Conservation (phyloP, 805 yeast species). For the Candida boidinii region DNA sequence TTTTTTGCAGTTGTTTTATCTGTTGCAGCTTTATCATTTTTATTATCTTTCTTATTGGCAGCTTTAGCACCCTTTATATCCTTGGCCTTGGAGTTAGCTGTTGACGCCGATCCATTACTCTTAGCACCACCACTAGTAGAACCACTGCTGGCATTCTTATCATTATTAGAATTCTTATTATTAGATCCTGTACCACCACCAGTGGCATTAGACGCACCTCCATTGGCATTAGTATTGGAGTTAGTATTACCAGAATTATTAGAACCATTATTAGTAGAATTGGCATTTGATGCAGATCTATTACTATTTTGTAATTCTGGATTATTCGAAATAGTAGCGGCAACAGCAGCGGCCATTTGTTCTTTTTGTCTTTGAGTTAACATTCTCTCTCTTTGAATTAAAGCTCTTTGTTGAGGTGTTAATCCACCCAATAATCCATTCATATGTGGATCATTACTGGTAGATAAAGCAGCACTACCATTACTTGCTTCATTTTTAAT, state of each 20-base stretch:
- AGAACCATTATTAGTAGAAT: neutral
- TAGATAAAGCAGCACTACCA: slow-evolving; percentile 1
- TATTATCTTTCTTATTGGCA: too few relatives aligned
- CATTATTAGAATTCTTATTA: too few relatives aligned
- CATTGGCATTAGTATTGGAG: neutral
- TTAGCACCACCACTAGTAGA: too few relatives aligned
- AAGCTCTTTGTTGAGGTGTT: slow-evolving; percentile 20
- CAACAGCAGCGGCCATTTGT: slow-evolving; percentile 24
- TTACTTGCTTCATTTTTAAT: slow-evolving; percentile 31
- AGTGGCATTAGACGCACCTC: too few relatives aligned
- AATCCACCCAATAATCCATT: slow-evolving; percentile 19
- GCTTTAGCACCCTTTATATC: too few relatives aligned
- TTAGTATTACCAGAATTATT: neutral
- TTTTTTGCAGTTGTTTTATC: too few relatives aligned
- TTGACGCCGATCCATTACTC: too few relatives aligned
- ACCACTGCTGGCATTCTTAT: too few relatives aligned
- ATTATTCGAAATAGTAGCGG: slow-evolving; percentile 10
- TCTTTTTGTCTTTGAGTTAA: slow-evolving; percentile 22
- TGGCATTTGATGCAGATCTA: slow-evolving; percentile 1
- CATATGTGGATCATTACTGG: slow-evolving; percentile 5
- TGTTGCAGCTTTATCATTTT: too few relatives aligned
- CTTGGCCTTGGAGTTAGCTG: too few relatives aligned
- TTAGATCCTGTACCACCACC: too few relatives aligned
- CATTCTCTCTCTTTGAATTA: slow-evolving; percentile 20
- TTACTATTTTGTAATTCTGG: slow-evolving; percentile 1